Evolutionary conservation across 805 yeast genomes (phyloP).

Genomic region (Komagataella pseudopastoris): DNA sequence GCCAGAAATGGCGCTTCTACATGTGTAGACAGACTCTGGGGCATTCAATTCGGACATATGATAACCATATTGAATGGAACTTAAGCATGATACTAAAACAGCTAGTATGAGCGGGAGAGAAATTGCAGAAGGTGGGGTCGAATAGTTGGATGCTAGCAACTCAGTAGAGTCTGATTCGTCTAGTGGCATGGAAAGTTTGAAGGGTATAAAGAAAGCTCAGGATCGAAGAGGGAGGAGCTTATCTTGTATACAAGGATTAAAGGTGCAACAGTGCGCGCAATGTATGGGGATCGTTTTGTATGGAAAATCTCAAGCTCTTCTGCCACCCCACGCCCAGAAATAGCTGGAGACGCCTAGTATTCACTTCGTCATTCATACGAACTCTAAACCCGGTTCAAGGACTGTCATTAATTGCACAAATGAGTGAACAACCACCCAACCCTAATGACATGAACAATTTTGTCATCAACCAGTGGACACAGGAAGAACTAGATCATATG

Average conservation of each 20-base stretch:
- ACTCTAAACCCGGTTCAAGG: background rate
- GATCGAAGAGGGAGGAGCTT: background rate
- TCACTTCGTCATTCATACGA: background rate
- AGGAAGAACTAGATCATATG: background rate
- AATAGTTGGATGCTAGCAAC: background rate
- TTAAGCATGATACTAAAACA: slow-evolving; percentile 52
- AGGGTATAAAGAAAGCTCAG: background rate
- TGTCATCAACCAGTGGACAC: slow-evolving; percentile 1
- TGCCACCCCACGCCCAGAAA: background rate
- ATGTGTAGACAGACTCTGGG: slow-evolving; percentile 60
- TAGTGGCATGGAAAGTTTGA: background rate
- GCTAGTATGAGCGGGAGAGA: slow-evolving; percentile 12
- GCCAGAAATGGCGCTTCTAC: slow-evolving; percentile 19
- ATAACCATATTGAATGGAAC: slow-evolving; percentile 83
- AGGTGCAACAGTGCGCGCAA: background rate
- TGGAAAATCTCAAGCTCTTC: background rate
- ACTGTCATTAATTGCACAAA: background rate
- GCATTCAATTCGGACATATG: slow-evolving; percentile 94
- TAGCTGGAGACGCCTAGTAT: background rate
- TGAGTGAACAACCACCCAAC: background rate
- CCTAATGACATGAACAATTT: background rate
- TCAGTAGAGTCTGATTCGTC: background rate
- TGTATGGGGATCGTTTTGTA: background rate
- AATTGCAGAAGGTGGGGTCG: slow-evolving; percentile 5
- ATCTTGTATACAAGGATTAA: slow-evolving; percentile 2